Evolutionary conservation across 805 yeast species (phyloP).

Genomic region (Candida mattraensis): DNA sequence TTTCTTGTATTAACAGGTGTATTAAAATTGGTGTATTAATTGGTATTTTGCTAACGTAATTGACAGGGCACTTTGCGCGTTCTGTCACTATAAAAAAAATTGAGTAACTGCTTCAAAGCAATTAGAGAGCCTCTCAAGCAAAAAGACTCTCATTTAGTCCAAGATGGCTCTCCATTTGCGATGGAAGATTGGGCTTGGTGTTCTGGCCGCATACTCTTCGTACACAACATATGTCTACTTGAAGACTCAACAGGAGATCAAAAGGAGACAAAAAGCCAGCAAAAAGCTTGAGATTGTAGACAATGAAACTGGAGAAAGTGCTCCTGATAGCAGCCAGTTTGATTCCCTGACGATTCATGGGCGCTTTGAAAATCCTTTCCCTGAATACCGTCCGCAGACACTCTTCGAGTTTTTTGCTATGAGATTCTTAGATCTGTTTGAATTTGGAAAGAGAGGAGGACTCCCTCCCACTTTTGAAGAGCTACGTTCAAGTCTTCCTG

Average conservation of each 20-base stretch:
- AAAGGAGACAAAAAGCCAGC: conserved; percentile 35
- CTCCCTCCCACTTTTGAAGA: conserved; percentile 48
- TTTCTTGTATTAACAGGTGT: too few relatives aligned
- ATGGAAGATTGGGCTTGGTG: conserved; percentile 42
- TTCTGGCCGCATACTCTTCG: conserved; percentile 57
- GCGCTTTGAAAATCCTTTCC: conserved; percentile 85
- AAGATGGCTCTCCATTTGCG: conserved; percentile 25
- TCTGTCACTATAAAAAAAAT: too few relatives aligned
- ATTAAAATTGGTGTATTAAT: too few relatives aligned
- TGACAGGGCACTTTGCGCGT: too few relatives aligned
- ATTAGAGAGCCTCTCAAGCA: too few relatives aligned
- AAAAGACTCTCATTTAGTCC: not conserved
- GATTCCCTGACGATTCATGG: conserved; percentile 61
- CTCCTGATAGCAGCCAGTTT: conserved; percentile 32
- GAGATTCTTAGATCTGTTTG: conserved; percentile 68
- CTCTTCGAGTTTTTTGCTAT: conserved; percentile 79
- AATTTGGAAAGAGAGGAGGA: conserved; percentile 57
- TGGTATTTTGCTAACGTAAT: too few relatives aligned
- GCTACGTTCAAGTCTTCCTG: conserved; percentile 58
- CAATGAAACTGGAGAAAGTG: conserved; percentile 6
- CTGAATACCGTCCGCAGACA: conserved; percentile 87
- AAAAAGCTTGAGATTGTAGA: conserved; percentile 7
- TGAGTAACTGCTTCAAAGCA: too few relatives aligned
- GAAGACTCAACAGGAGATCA: conserved; percentile 54
- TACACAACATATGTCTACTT: conserved; percentile 63